These are phyloP conservation scores for Graphium sp. DNA, from an alignment of 2,329 filamentous ascomycete species.

Conservation along the genomic window DNA sequence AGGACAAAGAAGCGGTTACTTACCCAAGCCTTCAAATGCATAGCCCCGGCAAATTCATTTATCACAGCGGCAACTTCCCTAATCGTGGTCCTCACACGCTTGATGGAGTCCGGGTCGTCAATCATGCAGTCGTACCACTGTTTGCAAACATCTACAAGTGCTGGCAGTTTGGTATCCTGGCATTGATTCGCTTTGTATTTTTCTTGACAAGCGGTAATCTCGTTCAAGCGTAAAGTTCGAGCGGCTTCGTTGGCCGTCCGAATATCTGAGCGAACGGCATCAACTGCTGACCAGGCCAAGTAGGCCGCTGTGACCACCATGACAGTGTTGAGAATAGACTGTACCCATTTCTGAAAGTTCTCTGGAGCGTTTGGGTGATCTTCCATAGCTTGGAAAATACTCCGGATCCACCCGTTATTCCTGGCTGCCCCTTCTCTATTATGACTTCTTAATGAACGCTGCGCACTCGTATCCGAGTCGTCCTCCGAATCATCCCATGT, in stretches of 20 bases:
- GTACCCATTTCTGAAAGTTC: slow-evolving; percentile 41
- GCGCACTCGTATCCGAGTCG: slow-evolving; percentile 26
- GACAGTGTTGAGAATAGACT: slow-evolving; percentile 45
- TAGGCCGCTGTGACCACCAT: slow-evolving; percentile 41
- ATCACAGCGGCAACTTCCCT: slow-evolving; percentile 85
- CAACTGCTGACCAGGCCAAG: slow-evolving; percentile 51
- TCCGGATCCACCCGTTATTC: slow-evolving; percentile 18
- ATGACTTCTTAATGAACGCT: slow-evolving; percentile 5
- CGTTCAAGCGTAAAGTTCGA: slow-evolving; percentile 49
- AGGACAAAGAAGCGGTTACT: slow-evolving; percentile 9
- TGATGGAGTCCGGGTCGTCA: slow-evolving; percentile 61
- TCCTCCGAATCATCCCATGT: slow-evolving; percentile 26
- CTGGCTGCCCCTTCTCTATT: slow-evolving; percentile 10
- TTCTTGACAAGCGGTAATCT: slow-evolving; percentile 57
- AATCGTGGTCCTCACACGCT: slow-evolving; percentile 64
- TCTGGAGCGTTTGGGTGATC: slow-evolving; percentile 41
- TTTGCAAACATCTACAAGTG: slow-evolving; percentile 55
- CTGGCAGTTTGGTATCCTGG: slow-evolving; percentile 43
- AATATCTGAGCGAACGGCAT: slow-evolving; percentile 59
- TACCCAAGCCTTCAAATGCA: slow-evolving; percentile 63
- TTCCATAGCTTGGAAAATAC: slow-evolving; percentile 32
- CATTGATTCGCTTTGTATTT: slow-evolving; percentile 68
- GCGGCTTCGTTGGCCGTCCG: slow-evolving; percentile 53
- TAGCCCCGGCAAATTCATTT: slow-evolving; percentile 82
- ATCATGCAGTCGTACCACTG: slow-evolving; percentile 83